These are phyloP conservation scores for Camellia oleifera DNA, from an alignment of 179 eudicot genomes.

Conservation along the genomic window DNA sequence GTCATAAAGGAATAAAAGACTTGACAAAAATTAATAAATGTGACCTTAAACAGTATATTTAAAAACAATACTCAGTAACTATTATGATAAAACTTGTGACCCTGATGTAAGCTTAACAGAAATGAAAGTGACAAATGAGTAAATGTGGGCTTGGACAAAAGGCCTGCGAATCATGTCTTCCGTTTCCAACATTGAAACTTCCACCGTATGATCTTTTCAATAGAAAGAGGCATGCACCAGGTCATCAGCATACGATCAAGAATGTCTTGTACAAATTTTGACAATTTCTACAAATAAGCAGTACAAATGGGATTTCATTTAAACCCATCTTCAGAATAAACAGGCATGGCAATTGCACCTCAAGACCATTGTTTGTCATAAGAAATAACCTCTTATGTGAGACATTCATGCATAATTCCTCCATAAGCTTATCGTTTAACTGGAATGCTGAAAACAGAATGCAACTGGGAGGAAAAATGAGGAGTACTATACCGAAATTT, in stretches of 20 bases:
- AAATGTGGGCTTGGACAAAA: not conserved
- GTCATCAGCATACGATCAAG: not conserved
- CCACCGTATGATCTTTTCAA: not conserved
- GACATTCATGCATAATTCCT: not conserved
- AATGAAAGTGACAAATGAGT: not conserved
- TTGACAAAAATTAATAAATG: not conserved
- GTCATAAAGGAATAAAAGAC: not conserved
- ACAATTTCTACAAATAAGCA: not conserved
- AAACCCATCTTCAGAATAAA: not conserved
- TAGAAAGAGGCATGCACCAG: not conserved
- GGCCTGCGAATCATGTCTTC: not conserved
- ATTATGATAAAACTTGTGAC: not conserved
- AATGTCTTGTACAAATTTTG: not conserved
- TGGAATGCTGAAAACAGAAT: no score
- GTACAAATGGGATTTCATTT: not conserved
- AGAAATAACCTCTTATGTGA: not conserved
- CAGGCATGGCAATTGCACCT: not conserved
- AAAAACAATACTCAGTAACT: not conserved
- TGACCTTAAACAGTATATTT: not conserved
- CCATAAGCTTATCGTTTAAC: not conserved
- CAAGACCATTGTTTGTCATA: not conserved
- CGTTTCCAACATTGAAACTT: not conserved
- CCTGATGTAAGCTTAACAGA: not conserved
- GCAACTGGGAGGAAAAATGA: not conserved
- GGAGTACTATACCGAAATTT: not conserved